phyloP scores from a whole-genome alignment of 805 yeast species.

The Candida endomychidarum region DNA sequence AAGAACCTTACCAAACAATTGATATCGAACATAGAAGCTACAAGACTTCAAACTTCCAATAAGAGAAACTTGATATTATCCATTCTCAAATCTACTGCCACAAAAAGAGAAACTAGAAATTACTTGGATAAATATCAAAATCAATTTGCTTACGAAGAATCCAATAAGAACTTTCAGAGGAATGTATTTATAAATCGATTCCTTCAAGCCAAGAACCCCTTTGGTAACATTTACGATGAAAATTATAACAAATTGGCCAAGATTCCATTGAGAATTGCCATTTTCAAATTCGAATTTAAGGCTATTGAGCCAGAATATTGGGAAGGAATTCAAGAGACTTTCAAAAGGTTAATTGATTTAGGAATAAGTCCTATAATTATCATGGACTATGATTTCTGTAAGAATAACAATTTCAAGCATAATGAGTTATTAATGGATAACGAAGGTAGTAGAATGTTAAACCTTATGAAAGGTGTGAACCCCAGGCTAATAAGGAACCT shows the following conservation, averaged over 20 bases:
- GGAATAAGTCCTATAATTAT: slow-evolving; percentile 78
- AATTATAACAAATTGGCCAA: slow-evolving; percentile 34
- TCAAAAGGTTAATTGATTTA: slow-evolving; percentile 52
- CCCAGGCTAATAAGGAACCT: slow-evolving; percentile 27
- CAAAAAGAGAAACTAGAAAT: slow-evolving; percentile 86
- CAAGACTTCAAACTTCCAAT: slow-evolving; percentile 39
- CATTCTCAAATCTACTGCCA: slow-evolving; percentile 85
- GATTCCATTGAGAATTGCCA: slow-evolving; percentile 53
- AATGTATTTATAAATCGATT: slow-evolving; percentile 34
- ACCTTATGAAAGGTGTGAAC: slow-evolving; percentile 23
- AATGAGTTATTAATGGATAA: slow-evolving; percentile 31
- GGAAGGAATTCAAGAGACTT: slow-evolving; percentile 54
- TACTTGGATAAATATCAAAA: slow-evolving; percentile 71
- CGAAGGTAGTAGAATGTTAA: slow-evolving; percentile 32
- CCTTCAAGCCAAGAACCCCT: slow-evolving; percentile 32
- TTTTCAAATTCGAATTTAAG: slow-evolving; percentile 50
- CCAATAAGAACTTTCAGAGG: slow-evolving; percentile 26
- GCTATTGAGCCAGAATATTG: slow-evolving; percentile 32
- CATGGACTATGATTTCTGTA: slow-evolving; percentile 45
- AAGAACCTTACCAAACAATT: slow-evolving; percentile 27
- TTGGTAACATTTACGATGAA: slow-evolving; percentile 30
- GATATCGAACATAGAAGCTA: slow-evolving; percentile 37
- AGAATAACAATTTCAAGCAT: slow-evolving; percentile 24
- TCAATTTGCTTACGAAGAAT: slow-evolving; percentile 32
- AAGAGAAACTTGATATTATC: slow-evolving; percentile 76